A percentile compares a stretch with the other conserved stretches of the same genome.
Conservation (phyloP, 371 early-diverging fungal genomes). For the Mortierella sp. region DNA sequence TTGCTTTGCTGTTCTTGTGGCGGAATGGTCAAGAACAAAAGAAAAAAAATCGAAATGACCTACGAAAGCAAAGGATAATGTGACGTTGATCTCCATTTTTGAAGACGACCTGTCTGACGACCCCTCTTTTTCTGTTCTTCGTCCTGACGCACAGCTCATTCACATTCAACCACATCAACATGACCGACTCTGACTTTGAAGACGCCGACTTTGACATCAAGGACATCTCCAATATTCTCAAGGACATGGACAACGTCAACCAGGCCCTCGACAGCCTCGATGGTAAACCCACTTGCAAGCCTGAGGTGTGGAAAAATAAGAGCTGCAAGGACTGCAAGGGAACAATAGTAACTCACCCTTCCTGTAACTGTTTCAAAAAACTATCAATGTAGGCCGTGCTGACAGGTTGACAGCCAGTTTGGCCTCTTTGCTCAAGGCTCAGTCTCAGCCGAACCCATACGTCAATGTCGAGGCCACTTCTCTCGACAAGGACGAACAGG, state of each 20-base stretch:
- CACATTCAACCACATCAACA: constrained; percentile 9
- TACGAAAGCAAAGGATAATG: not conserved
- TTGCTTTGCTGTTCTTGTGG: not conserved
- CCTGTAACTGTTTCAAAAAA: not conserved
- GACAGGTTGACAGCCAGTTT: constrained; percentile 41
- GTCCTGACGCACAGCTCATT: not conserved
- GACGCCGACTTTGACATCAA: constrained; percentile 43
- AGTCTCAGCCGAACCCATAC: constrained; percentile 49
- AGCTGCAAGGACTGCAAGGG: not conserved
- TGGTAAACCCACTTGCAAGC: constrained; percentile 10
- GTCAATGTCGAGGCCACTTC: constrained; percentile 21
- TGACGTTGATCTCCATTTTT: constrained; percentile 1
- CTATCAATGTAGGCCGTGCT: constrained; percentile 29
- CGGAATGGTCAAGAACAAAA: not conserved
- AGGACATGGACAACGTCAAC: constrained; percentile 47
- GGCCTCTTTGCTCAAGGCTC: constrained; percentile 42
- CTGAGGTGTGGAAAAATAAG: not conserved
- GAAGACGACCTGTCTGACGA: not conserved
- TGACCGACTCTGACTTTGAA: constrained; percentile 54
- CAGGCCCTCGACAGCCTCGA: constrained; percentile 47
- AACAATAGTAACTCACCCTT: not conserved
- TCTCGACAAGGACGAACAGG: constrained; percentile 12
- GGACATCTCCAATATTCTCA: constrained; percentile 53
- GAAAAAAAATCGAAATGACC: not conserved
- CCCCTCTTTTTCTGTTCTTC: not conserved